Conservation (phyloP, 2,329 filamentous ascomycete genomes). For the Diplodia sapinea region DNA sequence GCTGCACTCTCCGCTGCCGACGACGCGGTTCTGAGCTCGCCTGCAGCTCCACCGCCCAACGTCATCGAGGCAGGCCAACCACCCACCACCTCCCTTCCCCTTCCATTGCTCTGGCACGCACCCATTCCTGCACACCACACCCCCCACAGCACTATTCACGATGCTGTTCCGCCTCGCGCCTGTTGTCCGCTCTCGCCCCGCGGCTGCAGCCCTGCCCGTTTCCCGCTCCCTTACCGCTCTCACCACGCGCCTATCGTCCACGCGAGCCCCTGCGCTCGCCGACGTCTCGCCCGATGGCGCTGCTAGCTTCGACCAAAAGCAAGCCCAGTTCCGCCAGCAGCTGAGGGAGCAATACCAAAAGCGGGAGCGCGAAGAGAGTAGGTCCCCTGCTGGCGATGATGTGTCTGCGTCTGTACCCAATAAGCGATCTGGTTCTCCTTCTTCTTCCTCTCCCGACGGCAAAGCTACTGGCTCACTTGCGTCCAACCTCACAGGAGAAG, state of each 20-base stretch:
- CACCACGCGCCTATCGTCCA: constrained; percentile 17
- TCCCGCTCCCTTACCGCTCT: constrained; percentile 31
- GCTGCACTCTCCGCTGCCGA: constrained; percentile 7
- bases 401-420: constrained; percentile 50
- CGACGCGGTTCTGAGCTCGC: constrained; percentile 29
- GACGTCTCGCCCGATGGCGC: constrained; percentile 79
- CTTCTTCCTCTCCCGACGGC: constrained; percentile 43
- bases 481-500: constrained; percentile 55
- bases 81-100: constrained; percentile 4
- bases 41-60: constrained; percentile 30
- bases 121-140: constrained; percentile 22
- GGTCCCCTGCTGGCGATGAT: constrained; percentile 52
- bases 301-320: constrained; percentile 78
- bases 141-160: constrained; percentile 11
- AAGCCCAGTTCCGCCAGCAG: constrained; percentile 85
- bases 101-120: constrained; percentile 18
- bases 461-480: constrained; percentile 67
- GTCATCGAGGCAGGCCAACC: constrained; percentile 23
- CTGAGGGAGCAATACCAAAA: constrained; percentile 72
- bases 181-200: constrained; percentile 16
- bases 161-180: constrained; percentile 30
- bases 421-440: constrained; percentile 41
- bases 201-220: constrained; percentile 7
- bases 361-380: constrained; percentile 84
- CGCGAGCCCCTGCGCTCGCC: constrained; percentile 71